Base-by-base conservation (phyloP, 805 yeast genomes). In the Starmerella etchellsii region DNA sequence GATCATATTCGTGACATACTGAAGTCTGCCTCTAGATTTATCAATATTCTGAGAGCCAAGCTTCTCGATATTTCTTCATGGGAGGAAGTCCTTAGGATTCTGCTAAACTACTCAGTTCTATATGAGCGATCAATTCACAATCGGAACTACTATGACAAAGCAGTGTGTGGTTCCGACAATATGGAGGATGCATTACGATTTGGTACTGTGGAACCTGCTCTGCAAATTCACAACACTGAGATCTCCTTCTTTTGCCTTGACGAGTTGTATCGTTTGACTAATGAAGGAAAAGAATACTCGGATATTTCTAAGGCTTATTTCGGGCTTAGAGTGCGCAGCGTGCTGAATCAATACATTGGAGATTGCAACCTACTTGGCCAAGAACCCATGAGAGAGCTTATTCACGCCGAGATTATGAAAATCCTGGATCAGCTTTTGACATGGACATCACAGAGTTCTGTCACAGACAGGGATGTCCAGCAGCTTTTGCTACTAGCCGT, bases 341-440 rank as follows among this genome's bases (percentile, higher is more conserved):
- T 74, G 0, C 59, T 87, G 33, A 66, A 79, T 41, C 71, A 79
- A 43, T 76, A 73, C 46, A 62, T 81, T 6, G 73, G 78, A 14
- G 85, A 81, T 48, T 71, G 68, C 37, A 70, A 67, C 25, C 59
- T 85, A 11, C 54, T 78, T 5, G 72, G 75, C 27, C 63, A 58
- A 24, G 70, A 70, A 39, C 96, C 96, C 1, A 62, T 81, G 14
- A 72, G 88, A 0, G 66, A 69, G 30, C 57, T 81, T 7, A 83
- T 82, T 49, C 71, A 71, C 40, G 58, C 62, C 5, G 97, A 87
- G 55, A 53, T 85, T 14, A 27, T 48, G 2, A 49, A 48, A 25
- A 46, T 60, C n/a, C 46, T 62, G 14, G 24, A 26, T 8, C 49
- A 47, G 36, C 46, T 50, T 19, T 10, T n/a, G 5, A 37, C 16